Evolutionary conservation across 2,329 filamentous ascomycete species (phyloP).

Genomic region (Colletotrichum sp.): DNA sequence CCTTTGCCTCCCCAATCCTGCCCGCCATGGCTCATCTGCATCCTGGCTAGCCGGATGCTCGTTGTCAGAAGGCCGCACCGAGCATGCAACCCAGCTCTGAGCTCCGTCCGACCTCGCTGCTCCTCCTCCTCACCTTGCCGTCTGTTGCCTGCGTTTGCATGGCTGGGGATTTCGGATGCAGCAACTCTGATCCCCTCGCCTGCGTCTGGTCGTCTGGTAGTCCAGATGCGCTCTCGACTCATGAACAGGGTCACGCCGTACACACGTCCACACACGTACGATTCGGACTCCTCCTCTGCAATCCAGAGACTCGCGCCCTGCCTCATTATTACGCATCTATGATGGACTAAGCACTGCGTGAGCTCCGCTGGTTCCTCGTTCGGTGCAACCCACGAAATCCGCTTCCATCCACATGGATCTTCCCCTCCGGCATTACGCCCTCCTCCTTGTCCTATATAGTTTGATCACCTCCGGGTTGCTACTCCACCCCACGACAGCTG

Average conservation of each 20-base stretch:
- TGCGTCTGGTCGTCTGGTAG: neutral
- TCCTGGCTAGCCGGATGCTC: neutral
- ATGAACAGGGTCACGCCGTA: neutral
- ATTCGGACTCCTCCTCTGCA: neutral
- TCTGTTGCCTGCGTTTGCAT: neutral
- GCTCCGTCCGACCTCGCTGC: neutral
- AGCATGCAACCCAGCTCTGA: neutral
- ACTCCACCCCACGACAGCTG: conserved; percentile 8
- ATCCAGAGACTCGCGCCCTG: neutral
- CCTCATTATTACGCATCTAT: neutral
- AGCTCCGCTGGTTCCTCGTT: neutral
- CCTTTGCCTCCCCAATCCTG: neutral
- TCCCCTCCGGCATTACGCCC: conserved; percentile 10
- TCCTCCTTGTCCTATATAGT: conserved; percentile 20
- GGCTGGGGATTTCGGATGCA: neutral
- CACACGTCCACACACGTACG: neutral
- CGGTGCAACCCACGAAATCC: conserved; percentile 5
- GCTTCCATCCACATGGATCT: neutral
- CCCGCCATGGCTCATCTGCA: conserved; percentile 1
- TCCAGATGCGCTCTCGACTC: neutral
- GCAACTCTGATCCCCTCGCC: neutral
- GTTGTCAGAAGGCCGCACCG: neutral
- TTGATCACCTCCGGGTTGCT: conserved; percentile 15
- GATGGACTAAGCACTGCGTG: neutral
- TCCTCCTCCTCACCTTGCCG: neutral